phyloP scores from a whole-genome alignment of 225 moss, liverwort and hornwort species.

The Marchantia polymorpha region DNA sequence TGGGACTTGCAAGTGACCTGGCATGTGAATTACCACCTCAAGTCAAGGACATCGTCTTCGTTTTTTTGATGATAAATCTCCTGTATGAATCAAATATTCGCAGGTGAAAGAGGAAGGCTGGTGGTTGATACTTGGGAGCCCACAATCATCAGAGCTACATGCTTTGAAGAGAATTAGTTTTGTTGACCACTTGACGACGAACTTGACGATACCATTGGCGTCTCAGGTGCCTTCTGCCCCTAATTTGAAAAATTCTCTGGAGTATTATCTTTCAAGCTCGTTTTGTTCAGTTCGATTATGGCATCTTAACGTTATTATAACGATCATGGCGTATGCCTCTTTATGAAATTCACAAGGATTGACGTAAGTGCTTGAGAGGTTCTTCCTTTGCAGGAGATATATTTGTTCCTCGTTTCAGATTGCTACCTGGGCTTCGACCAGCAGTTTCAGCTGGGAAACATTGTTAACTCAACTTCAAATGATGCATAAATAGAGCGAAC shows the following conservation, averaged over 20 bases:
- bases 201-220: slow-evolving; percentile 51
- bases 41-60: neutral
- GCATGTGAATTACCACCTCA: neutral
- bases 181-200: slow-evolving; percentile 64
- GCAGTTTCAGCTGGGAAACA: slow-evolving; percentile 32
- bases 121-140: slow-evolving; percentile 92
- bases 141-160: slow-evolving; percentile 69
- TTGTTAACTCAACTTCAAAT: slow-evolving; percentile 1
- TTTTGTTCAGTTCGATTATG: neutral
- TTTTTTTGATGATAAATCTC: neutral
- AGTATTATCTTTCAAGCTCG: neutral
- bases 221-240: neutral
- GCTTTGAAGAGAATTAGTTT: slow-evolving; percentile 87
- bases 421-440: slow-evolving; percentile 53
- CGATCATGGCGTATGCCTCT: neutral
- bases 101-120: slow-evolving; percentile 99
- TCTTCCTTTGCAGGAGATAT: slow-evolving; percentile 28
- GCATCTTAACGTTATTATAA: neutral
- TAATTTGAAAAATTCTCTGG: neutral
- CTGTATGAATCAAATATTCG: slow-evolving; percentile 9
- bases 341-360: neutral
- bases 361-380: neutral
- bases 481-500: neutral
- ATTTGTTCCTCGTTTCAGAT: slow-evolving; percentile 44
- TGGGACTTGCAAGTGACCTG: neutral